Evolutionary conservation across 306 rosid genomes (phyloP).

Genomic region (Sicyos edulis): DNA sequence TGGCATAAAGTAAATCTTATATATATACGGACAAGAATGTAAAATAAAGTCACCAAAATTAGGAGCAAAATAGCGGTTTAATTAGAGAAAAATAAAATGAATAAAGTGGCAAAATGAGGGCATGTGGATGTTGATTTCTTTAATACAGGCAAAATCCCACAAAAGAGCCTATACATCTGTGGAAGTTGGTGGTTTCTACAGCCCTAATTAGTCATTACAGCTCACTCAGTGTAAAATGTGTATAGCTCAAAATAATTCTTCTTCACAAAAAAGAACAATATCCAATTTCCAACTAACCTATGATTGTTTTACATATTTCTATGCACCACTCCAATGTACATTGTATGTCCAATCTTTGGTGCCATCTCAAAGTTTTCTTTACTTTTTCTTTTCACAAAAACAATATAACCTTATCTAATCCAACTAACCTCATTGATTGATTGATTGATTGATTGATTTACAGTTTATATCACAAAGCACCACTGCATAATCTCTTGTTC

Average conservation of each 20-base stretch:
- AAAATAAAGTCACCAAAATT: too few species aligned
- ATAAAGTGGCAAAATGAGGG: not conserved
- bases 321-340: constrained; percentile 12
- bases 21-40: too few species aligned
- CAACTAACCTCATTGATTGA: not conserved
- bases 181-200: not conserved
- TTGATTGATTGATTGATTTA: constrained; percentile 8
- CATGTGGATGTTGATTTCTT: not conserved
- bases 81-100: not conserved
- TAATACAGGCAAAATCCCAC: not conserved
- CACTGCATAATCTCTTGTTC: constrained; percentile 22
- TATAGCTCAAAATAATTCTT: not conserved
- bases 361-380: constrained; percentile 21
- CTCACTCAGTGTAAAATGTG: not conserved
- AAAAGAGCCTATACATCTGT: not conserved
- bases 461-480: not conserved
- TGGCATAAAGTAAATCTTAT: too few species aligned
- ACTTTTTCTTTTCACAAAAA: constrained; percentile 1
- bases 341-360: constrained; percentile 33
- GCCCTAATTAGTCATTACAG: not conserved
- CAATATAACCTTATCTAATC: not conserved
- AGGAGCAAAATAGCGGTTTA: not conserved
- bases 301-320: not conserved
- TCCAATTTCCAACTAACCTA: not conserved
- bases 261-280: not conserved